A percentile compares a stretch with the other conserved stretches of the same genome.
Conservation (phyloP, 1,139 yeast genomes). For the Candida tropicalis region DNA sequence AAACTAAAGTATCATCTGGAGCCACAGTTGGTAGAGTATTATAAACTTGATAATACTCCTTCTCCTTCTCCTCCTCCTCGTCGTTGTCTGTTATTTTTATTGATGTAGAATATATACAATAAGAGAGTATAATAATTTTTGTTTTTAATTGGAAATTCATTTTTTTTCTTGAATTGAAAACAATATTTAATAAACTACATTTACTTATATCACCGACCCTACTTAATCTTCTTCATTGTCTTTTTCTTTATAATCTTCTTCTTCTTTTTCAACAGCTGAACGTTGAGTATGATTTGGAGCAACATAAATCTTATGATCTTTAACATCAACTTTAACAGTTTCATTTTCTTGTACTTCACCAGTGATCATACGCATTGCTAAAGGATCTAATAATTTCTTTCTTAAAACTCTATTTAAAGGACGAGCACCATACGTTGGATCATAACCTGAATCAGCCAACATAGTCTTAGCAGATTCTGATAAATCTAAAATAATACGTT, state of each 20-base stretch:
- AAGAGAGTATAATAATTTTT: too few species aligned
- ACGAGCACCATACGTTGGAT: conserved; percentile 90
- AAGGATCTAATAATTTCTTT: conserved; percentile 78
- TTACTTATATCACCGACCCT: background rate
- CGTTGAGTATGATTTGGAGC: conserved; percentile 46
- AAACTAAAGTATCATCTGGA: conserved; percentile 46
- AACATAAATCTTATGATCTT: conserved; percentile 34
- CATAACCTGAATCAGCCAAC: conserved; percentile 85
- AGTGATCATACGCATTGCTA: conserved; percentile 76
- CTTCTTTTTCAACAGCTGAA: conserved; percentile 13
- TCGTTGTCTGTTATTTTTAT: too few species aligned
- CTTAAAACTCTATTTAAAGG: conserved; percentile 91
- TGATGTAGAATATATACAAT: too few species aligned
- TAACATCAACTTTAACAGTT: conserved; percentile 46
- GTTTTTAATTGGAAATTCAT: background rate
- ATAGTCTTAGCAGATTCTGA: conserved; percentile 68
- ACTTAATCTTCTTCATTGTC: conserved; percentile 14
- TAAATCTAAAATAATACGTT: conserved; percentile 69
- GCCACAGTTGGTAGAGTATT: conserved; percentile 53
- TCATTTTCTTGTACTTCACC: conserved; percentile 79
- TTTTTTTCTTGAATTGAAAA: background rate
- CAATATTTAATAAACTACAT: too few species aligned
- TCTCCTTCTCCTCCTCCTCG: too few species aligned
- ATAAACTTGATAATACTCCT: conserved; percentile 1
- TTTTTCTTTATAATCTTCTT: conserved; percentile 8